Percentiles rank a stretch among this genome's conserved stretches.
These are phyloP conservation scores for Ettlia oleoabundans DNA, from an alignment of 139 green algal genomes.

Conservation along the genomic window DNA sequence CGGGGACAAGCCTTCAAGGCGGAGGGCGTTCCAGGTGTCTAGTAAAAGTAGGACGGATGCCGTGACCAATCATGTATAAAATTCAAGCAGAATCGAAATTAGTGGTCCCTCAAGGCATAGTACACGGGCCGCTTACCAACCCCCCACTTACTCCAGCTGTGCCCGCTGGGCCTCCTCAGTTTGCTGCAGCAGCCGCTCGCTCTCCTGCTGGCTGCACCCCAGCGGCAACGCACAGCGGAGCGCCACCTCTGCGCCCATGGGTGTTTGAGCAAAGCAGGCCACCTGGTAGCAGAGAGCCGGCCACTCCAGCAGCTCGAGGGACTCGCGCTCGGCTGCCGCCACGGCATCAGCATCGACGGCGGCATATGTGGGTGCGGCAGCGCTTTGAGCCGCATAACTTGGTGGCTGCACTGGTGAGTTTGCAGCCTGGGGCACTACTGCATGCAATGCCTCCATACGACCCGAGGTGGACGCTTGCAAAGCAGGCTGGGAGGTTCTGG, in stretches of 20 bases:
- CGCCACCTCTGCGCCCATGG: slow-evolving; percentile 62
- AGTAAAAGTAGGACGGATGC: too few species aligned
- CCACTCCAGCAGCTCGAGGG: slow-evolving; percentile 75
- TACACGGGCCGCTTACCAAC: background rate
- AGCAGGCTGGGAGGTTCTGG: too few species aligned
- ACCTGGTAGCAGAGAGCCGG: slow-evolving; percentile 76
- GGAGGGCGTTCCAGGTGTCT: too few species aligned
- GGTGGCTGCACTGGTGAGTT: background rate
- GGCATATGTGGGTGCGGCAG: too few species aligned
- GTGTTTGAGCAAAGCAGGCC: slow-evolving; percentile 71
- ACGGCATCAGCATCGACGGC: background rate
- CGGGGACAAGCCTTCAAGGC: too few species aligned
- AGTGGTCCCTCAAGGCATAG: background rate
- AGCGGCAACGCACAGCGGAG: slow-evolving; percentile 47
- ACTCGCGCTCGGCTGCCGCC: slow-evolving; percentile 48
- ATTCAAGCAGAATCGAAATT: too few species aligned
- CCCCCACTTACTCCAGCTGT: background rate
- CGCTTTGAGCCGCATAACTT: too few species aligned
- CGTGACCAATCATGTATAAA: too few species aligned
- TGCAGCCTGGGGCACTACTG: too few species aligned
- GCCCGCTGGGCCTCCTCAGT: slow-evolving; percentile 68
- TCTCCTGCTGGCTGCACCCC: slow-evolving; percentile 56
- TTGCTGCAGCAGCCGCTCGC: slow-evolving; percentile 73
- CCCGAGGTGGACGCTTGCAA: too few species aligned
- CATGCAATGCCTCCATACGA: too few species aligned